Evolutionary conservation across 768 basidiomycete species (phyloP), one percentile per base, ranked within the genome.

Genomic region (Suillus luteus): DNA sequence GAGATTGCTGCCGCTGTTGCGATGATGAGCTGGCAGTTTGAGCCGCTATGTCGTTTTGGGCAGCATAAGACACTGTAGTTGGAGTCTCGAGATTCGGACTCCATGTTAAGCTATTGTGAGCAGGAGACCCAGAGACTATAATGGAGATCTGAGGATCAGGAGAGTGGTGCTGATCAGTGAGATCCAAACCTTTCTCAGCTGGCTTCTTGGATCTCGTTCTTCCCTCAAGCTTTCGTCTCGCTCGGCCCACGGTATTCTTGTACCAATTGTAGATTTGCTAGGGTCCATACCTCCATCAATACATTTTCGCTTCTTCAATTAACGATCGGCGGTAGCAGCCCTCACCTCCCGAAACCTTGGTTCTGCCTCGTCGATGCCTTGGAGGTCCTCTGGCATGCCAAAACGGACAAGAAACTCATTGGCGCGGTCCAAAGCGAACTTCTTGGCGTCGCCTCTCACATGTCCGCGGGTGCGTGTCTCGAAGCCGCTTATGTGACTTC

Each of bases 381-480:
- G 77, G 61, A 83, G 82, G 68, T 86, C 85, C 31, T 78, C 77
- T 24, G 86, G 85, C 17, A 87, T 76, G 27, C 86, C 86, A 67
- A 87, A 89, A 19, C 80, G 77, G 54, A 72, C 74, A 63, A 89
- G 85, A 69, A 87, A 89, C 66, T 88, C 85, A 70, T 78, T 77
- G 14, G 87, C 87, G 40, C 84, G 79, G 64, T 87, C 86, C 17
- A 89, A 71, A 0, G 87, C 87, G 60, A 86, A 89, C 69, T 87
- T 87, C 72, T 89, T 89, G 15, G 87, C 87, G 75, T 89, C 87
- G 31, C 87, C 87, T 63, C 87, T 77, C 44, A 87, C 81, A 40
- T 85, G 81, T 5, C 85, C 86, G 58, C 84, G 80, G 7, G 86
- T 83, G 59, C 86, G 72, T 37, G 83, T 75, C 73, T 89, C 87